A percentile compares a stretch with the other conserved stretches of the same genome.
phyloP scores from a whole-genome alignment of 2,329 filamentous ascomycete species.

The Fusarium denticulatum region DNA sequence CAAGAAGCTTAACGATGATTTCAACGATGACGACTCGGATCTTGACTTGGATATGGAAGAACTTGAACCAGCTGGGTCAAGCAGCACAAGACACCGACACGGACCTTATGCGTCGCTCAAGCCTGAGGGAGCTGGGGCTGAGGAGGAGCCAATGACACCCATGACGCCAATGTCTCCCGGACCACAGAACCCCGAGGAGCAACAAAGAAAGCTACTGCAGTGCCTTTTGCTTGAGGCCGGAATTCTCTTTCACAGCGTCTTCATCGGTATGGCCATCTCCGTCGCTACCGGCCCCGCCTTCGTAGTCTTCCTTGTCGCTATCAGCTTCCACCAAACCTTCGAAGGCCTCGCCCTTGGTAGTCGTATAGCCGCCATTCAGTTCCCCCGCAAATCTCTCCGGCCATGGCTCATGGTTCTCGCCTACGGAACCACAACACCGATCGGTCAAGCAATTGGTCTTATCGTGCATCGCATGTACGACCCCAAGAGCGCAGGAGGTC shows the following conservation, averaged over 20 bases:
- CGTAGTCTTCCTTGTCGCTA: slow-evolving; percentile 81
- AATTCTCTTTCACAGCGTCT: slow-evolving; percentile 85
- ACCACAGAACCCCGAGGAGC: slow-evolving; percentile 62
- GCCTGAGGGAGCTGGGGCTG: slow-evolving; percentile 39
- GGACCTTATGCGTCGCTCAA: slow-evolving; percentile 48
- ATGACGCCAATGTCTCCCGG: slow-evolving; percentile 39
- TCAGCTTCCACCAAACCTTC: slow-evolving; percentile 88
- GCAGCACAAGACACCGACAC: slow-evolving; percentile 38
- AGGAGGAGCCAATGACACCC: slow-evolving; percentile 41
- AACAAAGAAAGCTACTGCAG: slow-evolving; percentile 76
- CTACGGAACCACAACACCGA: slow-evolving; percentile 80
- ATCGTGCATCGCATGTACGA: slow-evolving; percentile 83
- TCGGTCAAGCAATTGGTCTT: slow-evolving; percentile 85
- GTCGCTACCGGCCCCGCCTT: slow-evolving; percentile 84
- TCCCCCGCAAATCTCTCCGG: slow-evolving; percentile 75
- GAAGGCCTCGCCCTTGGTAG: slow-evolving; percentile 88
- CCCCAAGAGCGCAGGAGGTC: slow-evolving; percentile 76
- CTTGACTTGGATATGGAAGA: slow-evolving; percentile 70
- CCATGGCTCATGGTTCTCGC: slow-evolving; percentile 87
- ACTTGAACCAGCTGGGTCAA: slow-evolving; percentile 57
- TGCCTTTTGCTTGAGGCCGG: slow-evolving; percentile 84
- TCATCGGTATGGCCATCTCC: slow-evolving; percentile 87
- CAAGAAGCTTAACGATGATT: slow-evolving; percentile 46
- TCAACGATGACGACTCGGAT: slow-evolving; percentile 62
- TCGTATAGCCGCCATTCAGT: slow-evolving; percentile 84